Conservation (phyloP, 2,329 filamentous ascomycete species). For the Phialemoniopsis sp. region DNA sequence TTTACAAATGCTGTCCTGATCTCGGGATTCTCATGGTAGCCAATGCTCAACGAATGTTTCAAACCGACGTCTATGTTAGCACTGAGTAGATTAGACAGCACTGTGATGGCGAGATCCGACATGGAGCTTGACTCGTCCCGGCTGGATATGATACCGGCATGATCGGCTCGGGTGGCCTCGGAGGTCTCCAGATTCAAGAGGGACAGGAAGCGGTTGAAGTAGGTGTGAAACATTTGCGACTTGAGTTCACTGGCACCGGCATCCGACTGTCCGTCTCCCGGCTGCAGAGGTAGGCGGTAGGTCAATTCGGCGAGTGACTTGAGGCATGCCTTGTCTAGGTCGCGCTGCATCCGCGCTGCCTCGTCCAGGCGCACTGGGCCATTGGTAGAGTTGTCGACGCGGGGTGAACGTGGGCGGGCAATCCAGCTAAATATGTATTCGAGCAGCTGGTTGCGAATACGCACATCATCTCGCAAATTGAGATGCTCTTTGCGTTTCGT, state of each 20-base stretch:
- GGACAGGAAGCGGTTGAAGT: constrained; percentile 66
- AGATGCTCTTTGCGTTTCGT: constrained; percentile 64
- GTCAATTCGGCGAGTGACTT: constrained; percentile 63
- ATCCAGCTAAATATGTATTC: constrained; percentile 69
- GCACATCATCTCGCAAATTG: constrained; percentile 64
- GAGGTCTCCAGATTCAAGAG: constrained; percentile 55
- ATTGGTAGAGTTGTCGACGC: constrained; percentile 32
- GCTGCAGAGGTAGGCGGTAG: constrained; percentile 62
- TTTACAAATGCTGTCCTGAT: constrained; percentile 68
- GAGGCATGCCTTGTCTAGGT: constrained; percentile 63
- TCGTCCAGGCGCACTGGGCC: constrained; percentile 43
- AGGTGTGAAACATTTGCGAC: constrained; percentile 67
- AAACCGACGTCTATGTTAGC: constrained; percentile 69
- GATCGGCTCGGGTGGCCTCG: constrained; percentile 36
- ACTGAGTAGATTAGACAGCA: constrained; percentile 64
- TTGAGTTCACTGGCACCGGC: constrained; percentile 65
- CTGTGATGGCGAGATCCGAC: constrained; percentile 62
- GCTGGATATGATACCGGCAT: constrained; percentile 23
- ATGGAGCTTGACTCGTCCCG: constrained; percentile 52
- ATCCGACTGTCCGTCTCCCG: constrained; percentile 61
- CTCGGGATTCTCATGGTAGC: constrained; percentile 66
- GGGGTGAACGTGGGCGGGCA: constrained; percentile 52
- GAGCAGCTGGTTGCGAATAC: constrained; percentile 63
- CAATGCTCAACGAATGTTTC: constrained; percentile 66
- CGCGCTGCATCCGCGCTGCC: constrained; percentile 52